These are phyloP conservation scores for Gyromitra esculenta DNA, from an alignment of 2,329 filamentous ascomycete genomes.

Conservation along the genomic window DNA sequence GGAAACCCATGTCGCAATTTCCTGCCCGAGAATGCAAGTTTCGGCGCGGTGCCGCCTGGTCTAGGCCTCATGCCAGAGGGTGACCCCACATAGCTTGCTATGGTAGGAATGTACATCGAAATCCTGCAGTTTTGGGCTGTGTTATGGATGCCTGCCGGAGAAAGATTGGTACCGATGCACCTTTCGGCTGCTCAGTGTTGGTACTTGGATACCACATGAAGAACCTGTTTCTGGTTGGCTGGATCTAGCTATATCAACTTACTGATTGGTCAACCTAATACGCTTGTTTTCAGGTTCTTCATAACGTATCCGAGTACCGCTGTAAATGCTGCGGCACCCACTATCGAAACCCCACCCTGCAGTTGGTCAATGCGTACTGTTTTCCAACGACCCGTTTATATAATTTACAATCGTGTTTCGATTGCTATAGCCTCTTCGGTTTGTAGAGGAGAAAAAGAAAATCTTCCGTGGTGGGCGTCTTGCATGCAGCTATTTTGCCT, in stretches of 20 bases:
- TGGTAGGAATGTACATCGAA: not conserved
- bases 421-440: not conserved
- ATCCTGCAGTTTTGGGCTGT: not conserved
- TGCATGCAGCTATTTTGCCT: not conserved
- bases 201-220: too few species aligned
- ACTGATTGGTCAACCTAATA: too few species aligned
- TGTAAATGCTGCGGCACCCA: not conserved
- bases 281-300: too few species aligned
- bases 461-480: not conserved
- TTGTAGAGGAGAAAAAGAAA: not conserved
- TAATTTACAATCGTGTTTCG: not conserved
- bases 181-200: not conserved
- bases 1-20: not conserved
- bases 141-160: not conserved
- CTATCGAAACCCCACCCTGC: slow-evolving; percentile 6
- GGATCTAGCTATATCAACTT: too few species aligned
- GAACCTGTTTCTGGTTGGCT: too few species aligned
- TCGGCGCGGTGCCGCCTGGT: not conserved
- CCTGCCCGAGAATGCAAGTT: not conserved
- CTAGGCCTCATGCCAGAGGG: not conserved
- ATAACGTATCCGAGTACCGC: too few species aligned
- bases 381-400: not conserved
- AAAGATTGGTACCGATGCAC: slow-evolving; percentile 7
- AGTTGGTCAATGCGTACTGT: slow-evolving; percentile 8
- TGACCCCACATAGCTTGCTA: not conserved